Evolutionary conservation across 176 grass and related monocot genomes (phyloP), one percentile per base, ranked within the genome.

Genomic region (barley (Hordeum vulgare)): DNA sequence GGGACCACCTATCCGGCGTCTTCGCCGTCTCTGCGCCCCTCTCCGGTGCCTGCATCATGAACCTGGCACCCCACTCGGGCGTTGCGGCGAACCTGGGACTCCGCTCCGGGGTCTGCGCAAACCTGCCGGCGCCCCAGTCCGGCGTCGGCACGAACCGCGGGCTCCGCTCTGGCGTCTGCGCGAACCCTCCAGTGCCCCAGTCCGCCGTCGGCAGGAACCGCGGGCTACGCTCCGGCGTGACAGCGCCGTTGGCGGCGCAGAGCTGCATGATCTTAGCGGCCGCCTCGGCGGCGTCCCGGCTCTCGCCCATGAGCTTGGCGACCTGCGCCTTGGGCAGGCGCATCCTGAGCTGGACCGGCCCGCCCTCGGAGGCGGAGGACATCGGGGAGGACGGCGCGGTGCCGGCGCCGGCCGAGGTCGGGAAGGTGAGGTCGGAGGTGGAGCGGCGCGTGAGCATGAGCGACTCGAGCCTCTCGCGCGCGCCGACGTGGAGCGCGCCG

Each of bases 261-360:
- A 97, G 94, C 75, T 94, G 76, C 94, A 97, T 97, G 79, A 97
- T 94, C 82, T 89, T 94, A 23, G 90, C 91, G 7, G 94, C 94
- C 3, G 87, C 91, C 83, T 97, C 91, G 15, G 75, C 66, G 18
- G 87, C 23, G 86, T 94, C 91, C 0, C 86, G 79, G 87, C 94
- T 92, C 85, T 94, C 91, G 18, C 84, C 75, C 91, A 97, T 92
- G 49, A 97, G 87, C 85, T 71, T 90, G 27, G 84, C 91, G 3
- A 97, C 65, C 76, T 97, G 79, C 42, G 88, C 90, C 87, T 92
- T 97, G 24, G 94, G 94, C 61, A 97, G 81, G 53, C 87, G 80
- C 94, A 97, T 91, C 71, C 71, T 56, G 78, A 98, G 63, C 26
- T 87, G 82, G 12, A 93, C 61, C 0, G 83, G 84, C 21, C 86